Evolutionary conservation across 148 eudicot genomes (phyloP).

Genomic region (Dysphania ambrosioides): DNA sequence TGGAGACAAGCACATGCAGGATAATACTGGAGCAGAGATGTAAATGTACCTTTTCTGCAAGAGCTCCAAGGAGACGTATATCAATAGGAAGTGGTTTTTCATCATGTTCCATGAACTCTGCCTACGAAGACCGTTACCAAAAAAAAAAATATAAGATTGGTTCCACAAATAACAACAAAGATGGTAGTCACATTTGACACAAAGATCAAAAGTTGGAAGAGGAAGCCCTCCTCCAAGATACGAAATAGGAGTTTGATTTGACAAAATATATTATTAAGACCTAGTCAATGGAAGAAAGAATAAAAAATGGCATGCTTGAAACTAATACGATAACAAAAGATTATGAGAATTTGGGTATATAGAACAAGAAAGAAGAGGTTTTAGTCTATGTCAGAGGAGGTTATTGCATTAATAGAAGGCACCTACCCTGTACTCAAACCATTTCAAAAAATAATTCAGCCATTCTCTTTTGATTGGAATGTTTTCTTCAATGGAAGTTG

Average conservation of each 20-base stretch:
- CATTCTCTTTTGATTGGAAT: too few relatives aligned
- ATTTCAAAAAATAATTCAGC: not conserved
- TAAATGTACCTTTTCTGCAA: conserved; percentile 81
- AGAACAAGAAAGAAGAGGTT: not conserved
- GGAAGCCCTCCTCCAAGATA: not conserved
- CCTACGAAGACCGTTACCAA: conserved; percentile 44
- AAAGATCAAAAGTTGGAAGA: not conserved
- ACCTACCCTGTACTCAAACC: not conserved
- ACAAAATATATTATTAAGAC: not conserved
- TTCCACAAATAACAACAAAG: not conserved
- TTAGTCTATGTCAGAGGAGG: not conserved
- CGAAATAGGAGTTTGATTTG: not conserved
- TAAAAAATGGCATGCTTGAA: not conserved
- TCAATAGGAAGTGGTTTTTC: conserved; percentile 97
- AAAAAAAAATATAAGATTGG: conserved; percentile 6
- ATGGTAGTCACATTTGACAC: conserved; percentile 2
- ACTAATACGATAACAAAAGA: not conserved
- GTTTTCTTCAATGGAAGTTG: too few relatives aligned
- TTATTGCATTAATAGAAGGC: not conserved
- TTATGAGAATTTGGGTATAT: not conserved
- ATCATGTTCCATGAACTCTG: conserved; percentile 99
- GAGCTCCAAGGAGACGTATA: conserved; percentile 97
- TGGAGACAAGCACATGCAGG: not conserved
- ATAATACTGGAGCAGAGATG: not conserved
- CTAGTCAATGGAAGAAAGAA: not conserved